Base-by-base conservation (phyloP, 2,329 filamentous ascomycete genomes). In the Colletotrichum musae region DNA sequence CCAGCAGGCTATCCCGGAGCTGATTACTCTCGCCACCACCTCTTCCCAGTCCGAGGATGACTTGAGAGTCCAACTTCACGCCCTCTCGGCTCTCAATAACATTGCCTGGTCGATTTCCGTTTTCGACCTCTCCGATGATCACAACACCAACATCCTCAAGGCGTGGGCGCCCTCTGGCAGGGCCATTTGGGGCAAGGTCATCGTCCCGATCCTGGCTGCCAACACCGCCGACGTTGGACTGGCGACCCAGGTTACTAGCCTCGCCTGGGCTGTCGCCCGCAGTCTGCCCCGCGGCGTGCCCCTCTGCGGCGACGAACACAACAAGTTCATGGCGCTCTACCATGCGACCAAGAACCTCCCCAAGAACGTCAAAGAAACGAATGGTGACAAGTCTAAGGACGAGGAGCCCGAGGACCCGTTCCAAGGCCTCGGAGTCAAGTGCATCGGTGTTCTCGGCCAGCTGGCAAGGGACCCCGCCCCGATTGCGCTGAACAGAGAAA, bases 61-160 rank as follows among this genome's bases (percentile, higher is more conserved):
- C 16, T 76, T 83, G 13, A 75, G 81, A 6, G 79, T 91, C 48
- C 87, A 87, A 71, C 78, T 78, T 21, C 84, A 86, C 72, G 87
- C 90, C 18, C 79, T 92, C 26, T 86, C 88, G 2, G 86, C 89
- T 16, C 83, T 93, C 68, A 91, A 88, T 81, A 92, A 92, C 78
- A 87, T 92, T 61, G 84, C 90, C 61, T 92, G 91, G 89, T 90
- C 89, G 12, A 82, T 91, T 48, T 89, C 88, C 9, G 86, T 86
- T 73, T 81, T 90, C 72, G 88, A 91, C 77, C 89, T 90, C 74
- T 81, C 84, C 26, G 84, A 87, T 39, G 79, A 80, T n/a, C 82
- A 84, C 59, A 88, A 89, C 75, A 79, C 82, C 4, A 80, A 82
- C 64, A 82, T 92, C 64, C 82, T 83, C 60, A 80, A 78, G 56